Percentiles rank a stretch among this genome's conserved stretches.
phyloP scores from a whole-genome alignment of 2,329 filamentous ascomycete species.

The Fusarium metavorans region DNA sequence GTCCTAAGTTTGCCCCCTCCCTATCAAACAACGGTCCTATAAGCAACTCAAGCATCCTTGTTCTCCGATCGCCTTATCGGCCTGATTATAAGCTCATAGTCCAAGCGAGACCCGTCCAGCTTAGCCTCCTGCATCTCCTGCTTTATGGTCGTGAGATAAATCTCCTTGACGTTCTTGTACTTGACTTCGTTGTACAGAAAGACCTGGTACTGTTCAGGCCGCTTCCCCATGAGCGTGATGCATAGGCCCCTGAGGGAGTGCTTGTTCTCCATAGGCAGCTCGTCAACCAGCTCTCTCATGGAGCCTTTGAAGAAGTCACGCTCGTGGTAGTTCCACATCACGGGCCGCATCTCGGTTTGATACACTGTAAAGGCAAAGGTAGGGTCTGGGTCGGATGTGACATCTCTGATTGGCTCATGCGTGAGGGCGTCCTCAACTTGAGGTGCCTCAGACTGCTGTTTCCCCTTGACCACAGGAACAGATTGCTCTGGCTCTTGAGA shows the following conservation, averaged over 20 bases:
- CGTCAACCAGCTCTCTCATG: slow-evolving; percentile 11
- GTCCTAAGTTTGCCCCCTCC: neutral
- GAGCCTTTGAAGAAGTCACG: slow-evolving; percentile 12
- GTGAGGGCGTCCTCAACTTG: neutral
- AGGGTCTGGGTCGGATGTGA: neutral
- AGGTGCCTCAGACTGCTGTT: neutral
- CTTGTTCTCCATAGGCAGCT: slow-evolving; percentile 23
- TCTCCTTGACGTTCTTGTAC: slow-evolving; percentile 13
- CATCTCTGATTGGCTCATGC: neutral
- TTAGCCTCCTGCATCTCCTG: slow-evolving; percentile 9
- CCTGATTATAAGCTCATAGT: slow-evolving; percentile 28
- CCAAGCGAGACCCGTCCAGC: slow-evolving; percentile 8
- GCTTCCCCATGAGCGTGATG: slow-evolving; percentile 1
- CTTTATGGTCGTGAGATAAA: slow-evolving; percentile 6
- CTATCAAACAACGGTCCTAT: neutral
- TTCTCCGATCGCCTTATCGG: neutral
- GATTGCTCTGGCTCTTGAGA: neutral
- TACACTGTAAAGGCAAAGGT: slow-evolving; percentile 18
- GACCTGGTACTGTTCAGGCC: slow-evolving; percentile 6
- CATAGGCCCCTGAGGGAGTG: slow-evolving; percentile 9
- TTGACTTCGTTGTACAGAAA: slow-evolving; percentile 28
- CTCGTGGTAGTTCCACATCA: neutral
- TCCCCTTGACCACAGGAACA: neutral
- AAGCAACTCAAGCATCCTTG: neutral
- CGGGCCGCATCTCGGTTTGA: neutral